A percentile compares a stretch with the other conserved stretches of the same genome.
Conservation (phyloP, 2,329 filamentous ascomycete genomes). For the Dothideomycetes sp. region DNA sequence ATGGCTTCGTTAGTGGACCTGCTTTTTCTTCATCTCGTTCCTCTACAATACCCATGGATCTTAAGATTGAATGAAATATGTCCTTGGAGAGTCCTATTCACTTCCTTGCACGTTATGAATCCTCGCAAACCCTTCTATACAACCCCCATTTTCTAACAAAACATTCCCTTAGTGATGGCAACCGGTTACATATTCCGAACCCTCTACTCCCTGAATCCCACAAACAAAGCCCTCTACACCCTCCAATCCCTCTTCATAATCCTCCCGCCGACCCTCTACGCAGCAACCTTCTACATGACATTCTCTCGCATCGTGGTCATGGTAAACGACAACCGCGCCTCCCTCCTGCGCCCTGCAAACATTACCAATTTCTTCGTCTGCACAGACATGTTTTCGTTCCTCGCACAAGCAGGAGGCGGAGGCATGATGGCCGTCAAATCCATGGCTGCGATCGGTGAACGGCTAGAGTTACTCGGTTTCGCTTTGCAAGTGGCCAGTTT, state of each 20-base stretch:
- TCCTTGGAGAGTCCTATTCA: too few species aligned
- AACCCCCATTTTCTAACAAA: neutral
- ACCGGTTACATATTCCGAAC: neutral
- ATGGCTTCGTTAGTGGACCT: too few species aligned
- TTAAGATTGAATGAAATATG: too few species aligned
- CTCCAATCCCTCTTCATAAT: constrained; percentile 2
- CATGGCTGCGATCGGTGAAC: neutral
- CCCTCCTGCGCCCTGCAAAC: neutral
- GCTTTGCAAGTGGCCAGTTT: neutral
- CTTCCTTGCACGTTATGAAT: too few species aligned
- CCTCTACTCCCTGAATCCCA: neutral
- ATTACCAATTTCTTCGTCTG: constrained; percentile 2
- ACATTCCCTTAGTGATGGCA: neutral
- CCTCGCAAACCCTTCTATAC: too few species aligned
- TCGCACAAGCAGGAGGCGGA: neutral
- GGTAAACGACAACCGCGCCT: neutral
- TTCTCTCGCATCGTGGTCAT: neutral
- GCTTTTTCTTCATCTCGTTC: too few species aligned
- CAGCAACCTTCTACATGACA: constrained; percentile 1
- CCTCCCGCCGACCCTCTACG: neutral
- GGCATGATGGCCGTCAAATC: neutral
- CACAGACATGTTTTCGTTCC: neutral
- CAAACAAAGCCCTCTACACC: neutral
- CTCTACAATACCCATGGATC: too few species aligned
- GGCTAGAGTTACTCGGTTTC: neutral